Evolutionary conservation across 306 rosid genomes (phyloP), one percentile per base, ranked within the genome.

Genomic region (Astragalus glycyphyllos): DNA sequence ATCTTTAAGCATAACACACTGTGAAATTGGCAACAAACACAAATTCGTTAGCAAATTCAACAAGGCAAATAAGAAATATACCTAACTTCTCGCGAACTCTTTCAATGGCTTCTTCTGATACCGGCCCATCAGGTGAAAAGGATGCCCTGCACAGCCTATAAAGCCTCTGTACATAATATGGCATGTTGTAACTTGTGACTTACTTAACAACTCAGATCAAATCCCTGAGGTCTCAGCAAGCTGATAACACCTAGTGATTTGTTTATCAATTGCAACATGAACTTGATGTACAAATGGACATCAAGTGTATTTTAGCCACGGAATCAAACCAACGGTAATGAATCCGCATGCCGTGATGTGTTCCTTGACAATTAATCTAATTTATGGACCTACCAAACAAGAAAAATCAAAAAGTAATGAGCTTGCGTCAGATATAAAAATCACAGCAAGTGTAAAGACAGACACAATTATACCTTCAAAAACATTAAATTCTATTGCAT

Each of bases 101-200:
- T 80, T 90, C 87, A 3, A 92, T 72, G 50, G 85, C 88, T 78
- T 86, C 98, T 23, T 92, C 96, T 11, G 98, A 86, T 50, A 86
- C 81, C 0, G 98, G 98, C 56, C 98, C 98, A 79, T 82, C 82
- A 5, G 90, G 82, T 11, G 86, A 77, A 70, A 90, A 85, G 11
- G 89, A 85, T 40, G 92, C 77, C 46, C 46, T 84, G 85, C 98
- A 90, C 75, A 83, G 71, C 73, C 85, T 86, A 77, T 90, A 90
- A 73, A 92, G 98, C 79, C 98, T 90, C 85, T 92, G 98, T 71
- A 92, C 83, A 66, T 82, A 92, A 83, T 88, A 88, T 75, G 97
- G 98, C 98, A 92, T 92, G 80, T 71, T 85, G 94, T 83, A 82
- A 82, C 92, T 82, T 81, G 80, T 75, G 83, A 89, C 85, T 88